Evolutionary conservation across 2,329 filamentous ascomycete genomes (phyloP), one percentile per base, ranked within the genome.

Genomic region (Torrubiellomyces zombiae): DNA sequence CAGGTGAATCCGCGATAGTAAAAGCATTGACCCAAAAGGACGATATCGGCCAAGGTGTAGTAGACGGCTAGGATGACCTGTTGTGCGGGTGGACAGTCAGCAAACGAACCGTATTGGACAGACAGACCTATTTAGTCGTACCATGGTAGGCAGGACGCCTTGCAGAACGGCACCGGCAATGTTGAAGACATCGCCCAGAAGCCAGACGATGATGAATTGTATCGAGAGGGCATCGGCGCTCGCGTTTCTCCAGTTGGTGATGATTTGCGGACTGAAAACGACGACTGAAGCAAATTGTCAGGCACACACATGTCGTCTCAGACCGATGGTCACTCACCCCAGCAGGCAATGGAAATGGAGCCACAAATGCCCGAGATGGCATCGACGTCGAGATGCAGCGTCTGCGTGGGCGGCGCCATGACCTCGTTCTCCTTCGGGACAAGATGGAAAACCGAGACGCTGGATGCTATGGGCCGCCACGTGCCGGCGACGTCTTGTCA

Each of bases 201-300:
- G 65, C 89, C 89, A 98, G 41, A 92, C 69, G 31, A 91, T 74
- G 43, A 95, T 73, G 56, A 95, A 98, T 28, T 86, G 75, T 9
- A 94, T 67, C 1, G 81, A 92, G 2, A 95, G 63, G 3, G 83
- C 86, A 46, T 94, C 82, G 29, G 83, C 81, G 20, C 78, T 91
- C 36, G 69, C 60, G 28, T 83, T 70, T 34, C 74, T 75, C 55
- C 93, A 94, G 47, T 94, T 94, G 44, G 93, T 82, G 39, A 93
- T 75, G 39, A 98, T 94, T 40, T 98, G 89, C 3, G 89, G 89
- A 1, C 82, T 89, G 56, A 94, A 98, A 29, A 98, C 89, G 18
- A 95, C 81, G 29, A 95, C 79, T 55, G 29, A 21, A 16, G 5
- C 21, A 33, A 31, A 15, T 21, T 16, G 20, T 7, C 12, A 18